Conservation (phyloP, 225 moss, liverwort and hornwort species). For the Pleurozium schreberi region DNA sequence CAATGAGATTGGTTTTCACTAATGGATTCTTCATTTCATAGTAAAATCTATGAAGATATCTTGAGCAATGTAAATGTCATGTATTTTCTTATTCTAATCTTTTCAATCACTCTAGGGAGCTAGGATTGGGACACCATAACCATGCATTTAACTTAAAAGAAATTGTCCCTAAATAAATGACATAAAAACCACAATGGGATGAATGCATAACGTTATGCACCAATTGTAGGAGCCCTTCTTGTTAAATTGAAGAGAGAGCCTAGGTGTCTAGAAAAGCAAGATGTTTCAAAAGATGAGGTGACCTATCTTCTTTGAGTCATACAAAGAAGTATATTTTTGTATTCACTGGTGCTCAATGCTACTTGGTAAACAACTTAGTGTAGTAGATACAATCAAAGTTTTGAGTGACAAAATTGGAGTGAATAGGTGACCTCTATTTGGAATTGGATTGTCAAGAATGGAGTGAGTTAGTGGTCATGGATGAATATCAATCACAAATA, state of each 20-base stretch:
- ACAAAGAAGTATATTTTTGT: neutral
- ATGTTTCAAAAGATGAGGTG: neutral
- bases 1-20: neutral
- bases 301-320: neutral
- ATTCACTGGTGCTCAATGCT: too few relatives aligned
- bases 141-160: neutral
- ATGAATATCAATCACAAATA: neutral
- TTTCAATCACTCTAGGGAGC: rapidly evolving
- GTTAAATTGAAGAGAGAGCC: neutral
- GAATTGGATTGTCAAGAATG: too few relatives aligned
- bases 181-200: neutral
- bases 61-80: too few relatives aligned
- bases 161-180: neutral
- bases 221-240: rapidly evolving
- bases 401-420: neutral
- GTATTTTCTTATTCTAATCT: too few relatives aligned
- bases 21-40: too few relatives aligned
- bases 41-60: neutral
- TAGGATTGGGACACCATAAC: neutral
- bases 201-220: rapidly evolving
- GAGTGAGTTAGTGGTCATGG: neutral
- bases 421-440: neutral
- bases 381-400: neutral
- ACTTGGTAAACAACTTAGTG: neutral
- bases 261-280: neutral